These are phyloP conservation scores for Agrocybe chaxingu DNA, from an alignment of 768 basidiomycete genomes.

Conservation along the genomic window DNA sequence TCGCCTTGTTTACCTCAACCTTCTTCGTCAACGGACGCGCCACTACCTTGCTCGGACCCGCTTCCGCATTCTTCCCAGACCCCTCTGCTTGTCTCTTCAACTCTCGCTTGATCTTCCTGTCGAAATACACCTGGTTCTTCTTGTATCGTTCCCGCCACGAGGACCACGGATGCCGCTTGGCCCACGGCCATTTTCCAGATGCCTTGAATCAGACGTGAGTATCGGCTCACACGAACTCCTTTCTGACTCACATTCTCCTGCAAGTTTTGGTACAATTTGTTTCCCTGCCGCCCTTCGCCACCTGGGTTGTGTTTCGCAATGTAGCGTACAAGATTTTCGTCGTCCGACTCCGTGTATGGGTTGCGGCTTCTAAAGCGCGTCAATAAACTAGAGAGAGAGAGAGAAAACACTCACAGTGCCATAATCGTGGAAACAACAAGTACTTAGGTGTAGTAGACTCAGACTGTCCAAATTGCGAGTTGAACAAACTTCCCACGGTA, in stretches of 20 bases:
- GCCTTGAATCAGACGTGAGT: constrained; percentile 2
- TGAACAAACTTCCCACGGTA: too few relatives aligned
- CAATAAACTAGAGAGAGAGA: too few relatives aligned
- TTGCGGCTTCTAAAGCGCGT: constrained; percentile 1
- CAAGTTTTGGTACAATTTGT: constrained; percentile 38
- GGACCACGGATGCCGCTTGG: constrained; percentile 48
- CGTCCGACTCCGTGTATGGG: constrained; percentile 15
- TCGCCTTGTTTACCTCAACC: background rate
- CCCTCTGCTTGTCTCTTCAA: constrained; percentile 27
- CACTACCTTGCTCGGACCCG: background rate
- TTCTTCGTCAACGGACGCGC: too few relatives aligned
- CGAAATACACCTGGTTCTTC: constrained; percentile 39
- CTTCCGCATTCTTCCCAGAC: background rate
- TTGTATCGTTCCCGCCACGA: constrained; percentile 65
- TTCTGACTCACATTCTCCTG: constrained; percentile 38
- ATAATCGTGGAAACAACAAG: too few relatives aligned
- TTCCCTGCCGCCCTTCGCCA: constrained; percentile 41
- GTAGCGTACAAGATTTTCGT: constrained; percentile 14
- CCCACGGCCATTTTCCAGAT: constrained; percentile 45
- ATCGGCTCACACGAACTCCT: background rate
- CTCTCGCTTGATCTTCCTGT: constrained; percentile 35
- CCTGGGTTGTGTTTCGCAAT: constrained; percentile 46
- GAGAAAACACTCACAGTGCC: too few relatives aligned
- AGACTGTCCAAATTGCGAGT: too few relatives aligned
- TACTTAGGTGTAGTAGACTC: too few relatives aligned